These are phyloP conservation scores for Leccinum pachyderme DNA, from an alignment of 1,284 basidiomycete genomes.

Conservation along the genomic window DNA sequence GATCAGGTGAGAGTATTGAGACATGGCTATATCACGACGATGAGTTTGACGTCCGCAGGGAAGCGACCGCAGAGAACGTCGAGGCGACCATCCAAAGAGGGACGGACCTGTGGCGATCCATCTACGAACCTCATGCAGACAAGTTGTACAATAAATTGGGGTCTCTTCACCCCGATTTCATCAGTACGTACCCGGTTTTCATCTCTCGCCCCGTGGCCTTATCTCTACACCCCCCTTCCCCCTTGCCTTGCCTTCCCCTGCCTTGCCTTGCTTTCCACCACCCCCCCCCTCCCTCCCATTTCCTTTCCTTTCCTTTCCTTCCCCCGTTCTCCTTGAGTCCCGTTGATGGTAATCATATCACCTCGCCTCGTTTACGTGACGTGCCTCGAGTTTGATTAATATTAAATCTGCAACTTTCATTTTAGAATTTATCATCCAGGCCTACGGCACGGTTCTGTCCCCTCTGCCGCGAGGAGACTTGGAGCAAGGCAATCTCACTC, in stretches of 20 bases:
- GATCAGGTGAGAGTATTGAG: constrained; percentile 52
- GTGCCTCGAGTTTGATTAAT: constrained; percentile 36
- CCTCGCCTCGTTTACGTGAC: constrained; percentile 33
- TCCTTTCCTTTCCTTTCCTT: background rate
- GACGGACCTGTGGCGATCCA: constrained; percentile 79
- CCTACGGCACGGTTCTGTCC: constrained; percentile 86
- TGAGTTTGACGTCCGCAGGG: constrained; percentile 38
- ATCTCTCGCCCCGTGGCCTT: constrained; percentile 33
- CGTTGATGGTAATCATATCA: constrained; percentile 28
- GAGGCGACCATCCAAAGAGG: constrained; percentile 67
- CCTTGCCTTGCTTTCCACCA: background rate
- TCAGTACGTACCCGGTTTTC: constrained; percentile 57
- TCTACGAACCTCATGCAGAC: constrained; percentile 87
- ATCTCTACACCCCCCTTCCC: constrained; percentile 19
- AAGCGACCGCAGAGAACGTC: constrained; percentile 61
- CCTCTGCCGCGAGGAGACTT: constrained; percentile 63
- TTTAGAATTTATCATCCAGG: constrained; percentile 89
- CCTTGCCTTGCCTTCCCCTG: background rate
- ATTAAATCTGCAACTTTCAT: constrained; percentile 26
- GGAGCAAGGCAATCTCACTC: constrained; percentile 81
- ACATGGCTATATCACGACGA: no score
- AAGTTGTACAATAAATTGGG: constrained; percentile 90
- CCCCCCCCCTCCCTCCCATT: background rate
- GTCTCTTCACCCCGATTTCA: constrained; percentile 83
- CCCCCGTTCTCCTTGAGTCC: background rate